phyloP scores from a whole-genome alignment of 495 filamentous ascomycete species.

The Penicillium antarcticum region DNA sequence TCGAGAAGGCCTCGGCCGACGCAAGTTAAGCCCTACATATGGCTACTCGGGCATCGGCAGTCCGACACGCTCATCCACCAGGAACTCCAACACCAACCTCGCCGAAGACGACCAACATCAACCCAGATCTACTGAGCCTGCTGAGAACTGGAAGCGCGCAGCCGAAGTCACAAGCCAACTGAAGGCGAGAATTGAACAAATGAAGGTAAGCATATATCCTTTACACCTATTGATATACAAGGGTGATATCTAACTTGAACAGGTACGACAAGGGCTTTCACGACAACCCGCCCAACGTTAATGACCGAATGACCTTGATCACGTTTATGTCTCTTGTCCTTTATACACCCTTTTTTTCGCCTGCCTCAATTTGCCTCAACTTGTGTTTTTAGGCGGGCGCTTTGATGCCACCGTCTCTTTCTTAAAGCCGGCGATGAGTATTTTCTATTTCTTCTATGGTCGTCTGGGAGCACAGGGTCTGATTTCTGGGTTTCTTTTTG shows the following conservation, averaged over 20 bases:
- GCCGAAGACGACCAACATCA: conserved; percentile 37
- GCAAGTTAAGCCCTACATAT: conserved; percentile 45
- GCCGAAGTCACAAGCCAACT: conserved; percentile 98
- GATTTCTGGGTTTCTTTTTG: conserved; percentile 10
- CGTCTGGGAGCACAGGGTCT: conserved; percentile 17
- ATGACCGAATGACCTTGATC: conserved; percentile 29
- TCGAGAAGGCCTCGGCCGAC: conserved; percentile 35
- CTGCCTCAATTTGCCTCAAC: conserved; percentile 10
- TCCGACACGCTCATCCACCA: conserved; percentile 46
- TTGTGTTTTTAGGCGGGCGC: conserved; percentile 17
- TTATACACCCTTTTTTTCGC: conserved; percentile 11
- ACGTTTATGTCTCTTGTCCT: conserved; percentile 18
- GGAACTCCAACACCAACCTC: conserved; percentile 28
- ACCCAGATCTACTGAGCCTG: conserved; percentile 48
- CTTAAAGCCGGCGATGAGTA: conserved; percentile 9
- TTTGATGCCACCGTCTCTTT: conserved; percentile 10
- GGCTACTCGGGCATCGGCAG: conserved; percentile 55
- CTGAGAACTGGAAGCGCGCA: conserved; percentile 95
- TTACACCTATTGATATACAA: background rate
- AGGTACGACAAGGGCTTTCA: conserved; percentile 45
- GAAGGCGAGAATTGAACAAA: conserved; percentile 92
- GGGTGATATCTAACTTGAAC: conserved; percentile 2
- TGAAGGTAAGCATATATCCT: conserved; percentile 58
- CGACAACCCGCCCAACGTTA: conserved; percentile 39
- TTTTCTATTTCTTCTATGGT: conserved; percentile 4